Evolutionary conservation across 2,329 filamentous ascomycete genomes (phyloP).

Genomic region (Pseudophaeomoniella oleicola): DNA sequence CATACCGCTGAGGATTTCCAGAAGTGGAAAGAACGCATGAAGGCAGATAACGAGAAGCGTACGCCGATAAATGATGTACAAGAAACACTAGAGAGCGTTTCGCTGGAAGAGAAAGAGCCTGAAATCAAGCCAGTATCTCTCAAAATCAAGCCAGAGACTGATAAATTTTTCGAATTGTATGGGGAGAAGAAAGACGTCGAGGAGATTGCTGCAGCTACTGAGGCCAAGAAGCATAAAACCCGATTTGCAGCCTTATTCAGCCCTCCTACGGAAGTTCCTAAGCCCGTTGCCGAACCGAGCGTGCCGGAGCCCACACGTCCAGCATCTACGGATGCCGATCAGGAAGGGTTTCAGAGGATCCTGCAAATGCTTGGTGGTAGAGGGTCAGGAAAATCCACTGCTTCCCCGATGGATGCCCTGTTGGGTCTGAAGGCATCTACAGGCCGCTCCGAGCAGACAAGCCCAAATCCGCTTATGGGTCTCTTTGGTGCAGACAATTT

Average conservation of each 20-base stretch:
- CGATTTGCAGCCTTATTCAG: conserved; percentile 74
- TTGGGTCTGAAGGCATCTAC: background rate
- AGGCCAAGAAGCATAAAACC: conserved; percentile 51
- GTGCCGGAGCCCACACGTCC: conserved; percentile 12
- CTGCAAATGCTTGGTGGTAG: conserved; percentile 62
- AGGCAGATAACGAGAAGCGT: conserved; percentile 39
- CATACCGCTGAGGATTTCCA: conserved; percentile 86
- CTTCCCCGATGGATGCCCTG: conserved; percentile 13
- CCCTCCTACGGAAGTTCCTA: conserved; percentile 20
- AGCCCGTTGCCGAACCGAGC: conserved; percentile 15
- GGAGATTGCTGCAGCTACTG: conserved; percentile 30
- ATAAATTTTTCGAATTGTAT: conserved; percentile 8
- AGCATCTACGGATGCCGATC: conserved; percentile 48
- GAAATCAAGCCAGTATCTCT: background rate
- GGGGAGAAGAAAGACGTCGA: conserved; percentile 15
- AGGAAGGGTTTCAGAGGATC: conserved; percentile 72
- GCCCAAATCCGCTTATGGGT: background rate
- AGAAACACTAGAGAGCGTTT: conserved; percentile 11
- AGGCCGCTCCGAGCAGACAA: background rate
- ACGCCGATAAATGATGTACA: conserved; percentile 8
- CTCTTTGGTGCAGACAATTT: conserved; percentile 6
- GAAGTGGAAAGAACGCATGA: conserved; percentile 88
- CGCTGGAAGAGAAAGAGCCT: conserved; percentile 1
- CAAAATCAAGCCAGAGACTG: conserved; percentile 8
- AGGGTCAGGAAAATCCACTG: conserved; percentile 29